Conservation (phyloP, 2,329 filamentous ascomycete species). For the Westerdykella sp. region DNA sequence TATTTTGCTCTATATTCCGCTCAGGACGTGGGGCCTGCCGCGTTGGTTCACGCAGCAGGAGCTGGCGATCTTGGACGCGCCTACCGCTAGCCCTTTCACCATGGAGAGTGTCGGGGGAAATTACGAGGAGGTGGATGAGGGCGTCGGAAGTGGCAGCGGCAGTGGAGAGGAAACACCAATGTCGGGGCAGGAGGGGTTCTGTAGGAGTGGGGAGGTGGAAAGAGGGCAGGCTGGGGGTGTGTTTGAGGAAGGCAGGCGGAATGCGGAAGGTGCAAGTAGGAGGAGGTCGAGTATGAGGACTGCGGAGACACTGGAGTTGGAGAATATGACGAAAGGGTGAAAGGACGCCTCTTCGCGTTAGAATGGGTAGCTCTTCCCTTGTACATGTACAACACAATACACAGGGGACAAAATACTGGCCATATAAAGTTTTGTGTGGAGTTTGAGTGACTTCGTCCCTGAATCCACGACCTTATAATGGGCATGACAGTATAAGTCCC, state of each 20-base stretch:
- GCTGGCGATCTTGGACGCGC: conserved; percentile 47
- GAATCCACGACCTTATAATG: too few relatives aligned
- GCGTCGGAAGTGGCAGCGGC: not conserved
- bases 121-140: conserved; percentile 12
- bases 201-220: conserved; percentile 23
- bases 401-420: too few relatives aligned
- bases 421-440: too few relatives aligned
- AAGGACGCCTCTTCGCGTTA: too few relatives aligned
- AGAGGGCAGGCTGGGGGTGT: conserved; percentile 17
- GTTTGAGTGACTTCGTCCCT: too few relatives aligned
- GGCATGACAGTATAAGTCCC: too few relatives aligned
- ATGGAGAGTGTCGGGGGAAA: conserved; percentile 49
- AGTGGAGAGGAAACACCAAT: conserved; percentile 5
- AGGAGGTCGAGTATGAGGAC: conserved; percentile 16
- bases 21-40: conserved; percentile 48
- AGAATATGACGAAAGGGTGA: conserved; percentile 7
- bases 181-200: too few relatives aligned
- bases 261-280: conserved; percentile 6
- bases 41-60: conserved; percentile 46
- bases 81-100: conserved; percentile 50
- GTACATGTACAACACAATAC: too few relatives aligned
- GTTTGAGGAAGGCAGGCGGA: conserved; percentile 5
- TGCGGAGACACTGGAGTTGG: conserved; percentile 15
- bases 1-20: conserved; percentile 51
- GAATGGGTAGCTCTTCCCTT: too few relatives aligned